Percentiles rank a stretch among this genome's conserved stretches.
Conservation (phyloP, 2,329 filamentous ascomycete genomes). For the Raffaelea albimanens region DNA sequence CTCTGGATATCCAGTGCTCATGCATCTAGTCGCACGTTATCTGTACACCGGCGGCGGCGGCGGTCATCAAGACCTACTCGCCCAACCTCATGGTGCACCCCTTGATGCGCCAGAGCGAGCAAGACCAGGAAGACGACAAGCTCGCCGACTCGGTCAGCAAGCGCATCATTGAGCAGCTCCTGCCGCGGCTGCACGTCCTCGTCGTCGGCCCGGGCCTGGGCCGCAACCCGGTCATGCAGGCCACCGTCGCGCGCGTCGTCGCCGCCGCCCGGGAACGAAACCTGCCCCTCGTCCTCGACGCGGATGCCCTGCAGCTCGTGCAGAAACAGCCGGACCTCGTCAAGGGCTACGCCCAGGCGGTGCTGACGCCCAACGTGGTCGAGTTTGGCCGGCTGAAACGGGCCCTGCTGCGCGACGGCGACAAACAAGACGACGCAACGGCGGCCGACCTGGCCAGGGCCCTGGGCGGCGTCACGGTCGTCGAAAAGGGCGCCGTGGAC, state of each 20-base stretch:
- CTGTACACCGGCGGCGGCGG: slow-evolving; percentile 78
- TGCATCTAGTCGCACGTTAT: slow-evolving; percentile 72
- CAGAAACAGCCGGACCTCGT: slow-evolving; percentile 68
- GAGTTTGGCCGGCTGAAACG: slow-evolving; percentile 81
- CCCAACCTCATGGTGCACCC: slow-evolving; percentile 98
- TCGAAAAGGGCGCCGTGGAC: slow-evolving; percentile 81
- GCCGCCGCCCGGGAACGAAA: slow-evolving; percentile 61
- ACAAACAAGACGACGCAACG: slow-evolving; percentile 8
- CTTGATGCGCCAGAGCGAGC: slow-evolving; percentile 64
- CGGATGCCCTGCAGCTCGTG: slow-evolving; percentile 75
- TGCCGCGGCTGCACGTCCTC: slow-evolving; percentile 80
- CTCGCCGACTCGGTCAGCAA: slow-evolving; percentile 53
- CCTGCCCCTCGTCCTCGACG: slow-evolving; percentile 82
- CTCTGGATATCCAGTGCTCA: neutral
- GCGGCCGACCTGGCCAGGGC: slow-evolving; percentile 62
- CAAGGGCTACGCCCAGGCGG: slow-evolving; percentile 69
- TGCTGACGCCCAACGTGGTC: slow-evolving; percentile 90
- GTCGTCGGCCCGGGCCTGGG: slow-evolving; percentile 90
- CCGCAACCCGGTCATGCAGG: slow-evolving; percentile 81
- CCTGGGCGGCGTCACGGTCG: slow-evolving; percentile 78
- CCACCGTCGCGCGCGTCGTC: slow-evolving; percentile 71
- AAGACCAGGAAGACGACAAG: slow-evolving; percentile 27
- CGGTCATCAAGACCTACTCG: slow-evolving; percentile 94
- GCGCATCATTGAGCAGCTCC: slow-evolving; percentile 64
- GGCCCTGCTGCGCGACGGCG: slow-evolving; percentile 47